Conservation (phyloP, 345 rosid genomes). For the Pistacia integerrima region DNA sequence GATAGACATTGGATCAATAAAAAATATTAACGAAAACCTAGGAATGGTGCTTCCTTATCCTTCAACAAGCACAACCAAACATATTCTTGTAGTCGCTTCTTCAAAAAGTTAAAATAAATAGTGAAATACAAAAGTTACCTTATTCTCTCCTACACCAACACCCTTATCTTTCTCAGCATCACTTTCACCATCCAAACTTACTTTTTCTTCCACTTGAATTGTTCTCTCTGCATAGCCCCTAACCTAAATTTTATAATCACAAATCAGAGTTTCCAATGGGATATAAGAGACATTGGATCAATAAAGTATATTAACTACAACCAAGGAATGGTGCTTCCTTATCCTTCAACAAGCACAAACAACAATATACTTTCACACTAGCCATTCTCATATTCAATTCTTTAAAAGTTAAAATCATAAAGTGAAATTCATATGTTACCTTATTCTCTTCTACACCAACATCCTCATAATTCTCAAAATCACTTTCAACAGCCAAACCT, state of each 20-base stretch:
- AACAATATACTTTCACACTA: background rate
- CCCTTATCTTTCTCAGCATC: too few relatives aligned
- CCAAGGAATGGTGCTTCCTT: background rate
- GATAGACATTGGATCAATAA: background rate
- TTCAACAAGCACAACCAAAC: background rate
- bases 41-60: background rate
- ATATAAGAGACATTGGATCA: constrained; percentile 9
- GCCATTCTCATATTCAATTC: background rate
- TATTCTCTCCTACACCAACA: too few relatives aligned
- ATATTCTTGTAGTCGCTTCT: background rate
- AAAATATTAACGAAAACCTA: background rate
- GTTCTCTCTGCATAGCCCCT: constrained; percentile 18
- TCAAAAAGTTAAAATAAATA: background rate
- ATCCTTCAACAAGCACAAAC: background rate
- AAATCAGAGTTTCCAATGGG: background rate
- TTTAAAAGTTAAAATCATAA: background rate
- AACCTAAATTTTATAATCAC: constrained; percentile 27
- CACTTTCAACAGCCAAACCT: background rate
- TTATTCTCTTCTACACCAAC: too few relatives aligned
- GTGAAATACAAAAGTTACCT: background rate
- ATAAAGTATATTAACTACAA: background rate
- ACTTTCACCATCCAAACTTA: background rate
- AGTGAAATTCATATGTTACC: background rate
- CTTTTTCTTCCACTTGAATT: background rate
- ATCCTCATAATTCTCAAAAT: too few relatives aligned